These are phyloP conservation scores for Dendrocalamus sinicus DNA, from an alignment of 176 grass and related monocot genomes.

Conservation along the genomic window DNA sequence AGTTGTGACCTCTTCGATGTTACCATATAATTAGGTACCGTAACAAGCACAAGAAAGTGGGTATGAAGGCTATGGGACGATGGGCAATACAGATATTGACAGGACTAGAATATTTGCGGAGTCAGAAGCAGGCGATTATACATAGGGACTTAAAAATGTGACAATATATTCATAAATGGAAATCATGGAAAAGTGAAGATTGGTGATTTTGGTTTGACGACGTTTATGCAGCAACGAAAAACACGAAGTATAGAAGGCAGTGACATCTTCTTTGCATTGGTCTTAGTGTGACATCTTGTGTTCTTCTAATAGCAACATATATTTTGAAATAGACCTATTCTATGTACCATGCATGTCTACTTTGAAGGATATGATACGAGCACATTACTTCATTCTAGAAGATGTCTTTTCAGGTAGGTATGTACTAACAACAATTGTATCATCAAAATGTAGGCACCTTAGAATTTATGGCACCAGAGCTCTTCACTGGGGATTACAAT, in stretches of 20 bases:
- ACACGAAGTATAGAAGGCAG: slow-evolving; percentile 46
- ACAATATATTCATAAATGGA: slow-evolving; percentile 67
- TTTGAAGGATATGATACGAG: too few species aligned
- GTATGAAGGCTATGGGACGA: slow-evolving; percentile 50
- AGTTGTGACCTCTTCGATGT: not conserved
- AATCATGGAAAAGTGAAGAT: slow-evolving; percentile 68
- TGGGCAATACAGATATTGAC: slow-evolving; percentile 58
- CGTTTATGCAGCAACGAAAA: slow-evolving; percentile 54
- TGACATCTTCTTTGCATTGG: not conserved
- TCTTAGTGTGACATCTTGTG: not conserved
- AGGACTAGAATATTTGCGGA: slow-evolving; percentile 57
- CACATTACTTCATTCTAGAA: not conserved
- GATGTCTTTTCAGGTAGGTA: not conserved
- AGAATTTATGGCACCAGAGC: slow-evolving; percentile 70
- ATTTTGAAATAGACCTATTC: not conserved
- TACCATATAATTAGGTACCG: slow-evolving; percentile 42
- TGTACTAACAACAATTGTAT: not conserved
- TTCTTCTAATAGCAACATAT: not conserved
- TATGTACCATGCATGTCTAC: not conserved
- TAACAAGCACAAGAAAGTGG: slow-evolving; percentile 55
- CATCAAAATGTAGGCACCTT: slow-evolving; percentile 50
- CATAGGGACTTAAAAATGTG: slow-evolving; percentile 60
- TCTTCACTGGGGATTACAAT: slow-evolving; percentile 55
- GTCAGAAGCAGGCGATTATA: slow-evolving; percentile 46
- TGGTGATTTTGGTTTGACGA: slow-evolving; percentile 58